Evolutionary conservation across 139 green algal species (phyloP), one percentile per base, ranked within the genome.

Genomic region (Chlorokybus atmophyticus): DNA sequence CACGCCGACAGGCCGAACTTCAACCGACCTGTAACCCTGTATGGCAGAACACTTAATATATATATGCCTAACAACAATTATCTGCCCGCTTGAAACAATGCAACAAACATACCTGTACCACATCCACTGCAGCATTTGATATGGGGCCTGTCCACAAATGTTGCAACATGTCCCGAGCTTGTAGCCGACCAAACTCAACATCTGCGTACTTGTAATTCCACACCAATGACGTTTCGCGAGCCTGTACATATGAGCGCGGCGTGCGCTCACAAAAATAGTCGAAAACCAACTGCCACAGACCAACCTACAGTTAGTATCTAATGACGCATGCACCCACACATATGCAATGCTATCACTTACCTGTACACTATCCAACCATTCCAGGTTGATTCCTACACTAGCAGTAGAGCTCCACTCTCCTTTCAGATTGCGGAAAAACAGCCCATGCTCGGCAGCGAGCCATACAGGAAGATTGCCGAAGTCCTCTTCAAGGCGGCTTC

Each of bases 201-300:
- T 81, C 74, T 57, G 57, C 80, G 64, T 90, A 83, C 60, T 93
- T 94, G 78, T 93, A 96, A 76, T 95, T 96, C 91, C 91, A 98
- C 32, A 98, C 89, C 31, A 98, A 64, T 28, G 66, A 85, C 6
- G 87, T 96, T 57, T 94, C 91, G 2, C 91, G 69, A 24, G 74
- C 64, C 66, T 97, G 85, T 39, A 96, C 87, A 59, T 90, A 94
- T 30, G 66, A 70, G 19, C 90, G 73, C 3, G 90, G 90, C 21
- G 90, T 98, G 59, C 91, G 78, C 78, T 97, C 88, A 57, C 86
- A 95, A 55, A 98, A 98, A 75, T 94, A 94, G 53, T 97, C 90
- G 52, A 96, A 93, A 28, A 98, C 91, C 53, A 93, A 72, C 70
- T 88, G 78, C 40, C 8, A 60, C 10, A 59, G 38, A 44, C 14